Percentiles rank a stretch among this genome's conserved stretches.
These are phyloP conservation scores for Lachancea kluyveri DNA, from an alignment of 805 yeast species.

Conservation along the genomic window DNA sequence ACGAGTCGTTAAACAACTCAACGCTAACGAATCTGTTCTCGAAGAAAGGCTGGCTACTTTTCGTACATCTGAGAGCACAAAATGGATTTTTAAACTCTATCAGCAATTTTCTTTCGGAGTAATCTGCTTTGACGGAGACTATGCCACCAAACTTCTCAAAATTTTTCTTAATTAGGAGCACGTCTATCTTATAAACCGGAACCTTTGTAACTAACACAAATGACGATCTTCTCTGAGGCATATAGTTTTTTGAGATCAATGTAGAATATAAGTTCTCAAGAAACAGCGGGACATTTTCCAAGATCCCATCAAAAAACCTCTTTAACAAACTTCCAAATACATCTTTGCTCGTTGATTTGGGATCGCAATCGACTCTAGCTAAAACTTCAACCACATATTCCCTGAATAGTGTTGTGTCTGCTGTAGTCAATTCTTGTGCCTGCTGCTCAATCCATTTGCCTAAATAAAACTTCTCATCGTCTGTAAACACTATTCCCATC, in stretches of 20 bases:
- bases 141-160: constrained; percentile 11
- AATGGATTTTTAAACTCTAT: constrained; percentile 5
- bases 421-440: background rate
- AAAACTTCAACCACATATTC: constrained; percentile 1
- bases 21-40: constrained; percentile 12
- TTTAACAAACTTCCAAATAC: too few species aligned
- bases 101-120: constrained; percentile 5
- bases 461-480: background rate
- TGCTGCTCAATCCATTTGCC: background rate
- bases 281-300: too few species aligned
- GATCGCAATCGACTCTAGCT: too few species aligned
- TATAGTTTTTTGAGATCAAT: too few species aligned
- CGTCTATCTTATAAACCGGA: constrained; percentile 2
- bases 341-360: too few species aligned
- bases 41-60: constrained; percentile 9
- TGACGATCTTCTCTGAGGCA: background rate
- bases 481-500: background rate
- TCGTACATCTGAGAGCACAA: constrained; percentile 10
- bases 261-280: too few species aligned
- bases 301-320: too few species aligned
- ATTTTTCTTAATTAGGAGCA: constrained; percentile 1
- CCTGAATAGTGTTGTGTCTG: background rate
- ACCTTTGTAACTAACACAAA: constrained; percentile 5
- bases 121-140: constrained; percentile 4
- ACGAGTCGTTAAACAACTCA: constrained; percentile 1